Evolutionary conservation across 78 protist genomes (phyloP).

Genomic region (Chrysochromulina parva): DNA sequence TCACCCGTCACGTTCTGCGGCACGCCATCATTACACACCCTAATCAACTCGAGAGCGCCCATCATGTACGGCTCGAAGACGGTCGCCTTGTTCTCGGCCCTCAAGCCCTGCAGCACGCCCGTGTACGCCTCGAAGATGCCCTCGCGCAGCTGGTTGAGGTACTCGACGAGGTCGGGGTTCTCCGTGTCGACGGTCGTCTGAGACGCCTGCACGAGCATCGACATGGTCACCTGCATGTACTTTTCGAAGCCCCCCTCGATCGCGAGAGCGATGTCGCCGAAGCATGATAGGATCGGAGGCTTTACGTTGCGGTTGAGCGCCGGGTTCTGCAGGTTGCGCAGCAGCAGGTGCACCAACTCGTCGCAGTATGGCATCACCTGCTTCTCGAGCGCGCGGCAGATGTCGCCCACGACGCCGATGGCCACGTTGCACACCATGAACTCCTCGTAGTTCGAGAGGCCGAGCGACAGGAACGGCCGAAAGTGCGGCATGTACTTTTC

Average conservation of each 20-base stretch:
- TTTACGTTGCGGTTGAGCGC: slow-evolving; percentile 64
- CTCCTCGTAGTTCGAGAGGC: slow-evolving; percentile 42
- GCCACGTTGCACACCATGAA: slow-evolving; percentile 52
- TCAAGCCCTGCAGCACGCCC: slow-evolving; percentile 80
- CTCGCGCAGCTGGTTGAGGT: slow-evolving; percentile 70
- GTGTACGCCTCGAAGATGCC: slow-evolving; percentile 76
- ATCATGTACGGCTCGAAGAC: neutral
- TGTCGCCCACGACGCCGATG: slow-evolving; percentile 80
- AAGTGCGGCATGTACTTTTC: slow-evolving; percentile 61
- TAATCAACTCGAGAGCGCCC: neutral
- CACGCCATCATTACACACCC: no score
- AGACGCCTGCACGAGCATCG: slow-evolving; percentile 55
- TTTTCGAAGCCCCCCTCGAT: slow-evolving; percentile 63
- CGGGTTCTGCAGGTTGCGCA: slow-evolving; percentile 42
- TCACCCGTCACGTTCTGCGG: neutral
- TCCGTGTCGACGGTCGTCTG: neutral
- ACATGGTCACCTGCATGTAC: slow-evolving; percentile 59
- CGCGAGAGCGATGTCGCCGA: slow-evolving; percentile 90
- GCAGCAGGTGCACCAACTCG: slow-evolving; percentile 58
- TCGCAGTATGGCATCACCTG: slow-evolving; percentile 37
- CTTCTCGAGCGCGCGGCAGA: slow-evolving; percentile 70
- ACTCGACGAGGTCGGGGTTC: slow-evolving; percentile 54
- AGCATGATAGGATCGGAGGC: slow-evolving; percentile 70
- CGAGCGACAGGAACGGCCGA: slow-evolving; percentile 56
- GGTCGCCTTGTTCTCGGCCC: neutral